These are phyloP conservation scores for Aegilops sharonensis DNA, from an alignment of 176 grass and related monocot species.

Conservation along the genomic window DNA sequence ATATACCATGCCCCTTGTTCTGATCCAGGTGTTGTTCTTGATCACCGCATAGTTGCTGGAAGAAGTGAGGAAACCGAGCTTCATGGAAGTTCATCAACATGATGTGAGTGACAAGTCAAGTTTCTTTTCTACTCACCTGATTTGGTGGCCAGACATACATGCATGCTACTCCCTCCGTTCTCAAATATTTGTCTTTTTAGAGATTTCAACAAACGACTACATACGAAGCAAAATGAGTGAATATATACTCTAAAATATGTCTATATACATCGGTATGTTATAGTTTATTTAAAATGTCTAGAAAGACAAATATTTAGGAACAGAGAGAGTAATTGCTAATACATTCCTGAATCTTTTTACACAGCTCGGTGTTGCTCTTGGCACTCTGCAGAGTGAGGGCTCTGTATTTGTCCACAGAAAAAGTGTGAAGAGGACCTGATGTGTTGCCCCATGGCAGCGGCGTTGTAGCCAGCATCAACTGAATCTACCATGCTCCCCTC, in stretches of 20 bases:
- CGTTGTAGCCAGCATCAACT: not conserved
- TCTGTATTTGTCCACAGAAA: constrained; percentile 70
- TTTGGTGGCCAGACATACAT: not conserved
- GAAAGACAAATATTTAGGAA: too few species aligned
- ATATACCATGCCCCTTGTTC: constrained; percentile 18
- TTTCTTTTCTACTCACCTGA: not conserved
- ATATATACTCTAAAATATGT: too few species aligned
- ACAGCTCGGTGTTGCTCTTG: constrained; percentile 69
- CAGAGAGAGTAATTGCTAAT: not conserved
- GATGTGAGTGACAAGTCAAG: constrained; percentile 63
- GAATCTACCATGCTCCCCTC: not conserved
- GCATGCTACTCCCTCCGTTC: not conserved
- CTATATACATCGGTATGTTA: too few species aligned
- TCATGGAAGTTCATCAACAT: constrained; percentile 78
- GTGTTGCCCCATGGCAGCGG: not conserved
- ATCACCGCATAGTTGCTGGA: constrained; percentile 67
- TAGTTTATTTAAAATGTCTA: too few species aligned
- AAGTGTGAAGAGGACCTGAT: constrained; percentile 73
- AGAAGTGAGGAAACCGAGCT: constrained; percentile 90
- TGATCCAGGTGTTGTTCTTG: constrained; percentile 35
- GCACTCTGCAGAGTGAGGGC: constrained; percentile 70
- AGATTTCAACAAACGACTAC: too few species aligned
- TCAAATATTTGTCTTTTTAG: too few species aligned
- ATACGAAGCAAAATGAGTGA: too few species aligned
- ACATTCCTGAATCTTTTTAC: not conserved